Base-by-base conservation (phyloP, 148 eudicot genomes). In the Spergularia marina region DNA sequence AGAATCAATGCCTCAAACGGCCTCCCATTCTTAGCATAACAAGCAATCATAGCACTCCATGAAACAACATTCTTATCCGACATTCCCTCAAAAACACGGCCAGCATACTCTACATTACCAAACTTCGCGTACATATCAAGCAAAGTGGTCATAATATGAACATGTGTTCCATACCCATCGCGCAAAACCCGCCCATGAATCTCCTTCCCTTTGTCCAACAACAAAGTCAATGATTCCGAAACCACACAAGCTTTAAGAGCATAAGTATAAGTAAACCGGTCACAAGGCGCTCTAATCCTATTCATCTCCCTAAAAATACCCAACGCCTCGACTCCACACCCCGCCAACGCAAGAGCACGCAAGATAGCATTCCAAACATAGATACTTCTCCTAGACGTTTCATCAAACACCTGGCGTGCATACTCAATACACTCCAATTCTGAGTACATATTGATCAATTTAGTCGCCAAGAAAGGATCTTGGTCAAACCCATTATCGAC, bases 31-130 rank as follows among this genome's bases (percentile, higher is more conserved):
- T 89, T 92, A 8, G 87, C 92, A 72, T 87, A 89, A 68, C 97
- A 95, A 9, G 96, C 92, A 61, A 92, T 90, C 92, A 95, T 92
- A 23, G 96, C 97, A 75, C 90, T 95, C 98, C 98, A 95, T 0
- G 98, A 92, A 77, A 92, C 97, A 49, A 95, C 87, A 84, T 90
- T 95, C 53, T 86, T 95, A 63, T 73, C 82, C 0, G 85, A 83
- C 91, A 92, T 95, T 64, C 73, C 75, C 65, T 78, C 30, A 58
- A 95, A 95, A 56, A 92, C 94, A 74, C 61, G 73, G 15, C 70
- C 69, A 5, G 98, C 98, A 72, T 84, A 80, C 15, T 55, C 36
- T 12, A 90, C 92, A 68, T 83, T 76, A 39, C 96, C 94, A 59
- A 85, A 88, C 78, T 88, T 92, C 2, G 96, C 93, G 76, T 95